phyloP scores from a whole-genome alignment of 1,139 yeast genomes.

The Protomyces macrosporus region DNA sequence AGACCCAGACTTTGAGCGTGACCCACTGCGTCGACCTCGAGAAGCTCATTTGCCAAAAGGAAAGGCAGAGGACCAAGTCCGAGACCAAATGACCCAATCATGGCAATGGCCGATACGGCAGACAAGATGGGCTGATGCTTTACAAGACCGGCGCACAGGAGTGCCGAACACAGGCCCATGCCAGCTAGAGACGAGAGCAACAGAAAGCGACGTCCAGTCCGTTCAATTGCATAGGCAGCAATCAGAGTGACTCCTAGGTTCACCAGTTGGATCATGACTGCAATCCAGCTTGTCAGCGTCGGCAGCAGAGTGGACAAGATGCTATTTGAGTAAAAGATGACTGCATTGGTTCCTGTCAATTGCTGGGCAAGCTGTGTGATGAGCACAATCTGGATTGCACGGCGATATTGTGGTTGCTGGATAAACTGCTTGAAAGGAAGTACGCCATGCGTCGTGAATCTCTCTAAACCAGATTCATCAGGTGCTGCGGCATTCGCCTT shows the following conservation, averaged over 20 bases:
- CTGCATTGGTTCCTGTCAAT: conserved; percentile 85
- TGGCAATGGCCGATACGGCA: conserved; percentile 61
- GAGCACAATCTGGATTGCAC: conserved; percentile 61
- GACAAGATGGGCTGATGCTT: conserved; percentile 49
- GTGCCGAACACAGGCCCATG: conserved; percentile 63
- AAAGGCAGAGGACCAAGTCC: conserved; percentile 97
- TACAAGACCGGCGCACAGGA: conserved; percentile 55
- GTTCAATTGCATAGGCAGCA: conserved; percentile 69
- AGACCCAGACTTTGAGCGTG: conserved; percentile 91
- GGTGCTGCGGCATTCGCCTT: neutral
- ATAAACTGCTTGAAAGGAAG: conserved; percentile 44
- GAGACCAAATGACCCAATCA: conserved; percentile 77
- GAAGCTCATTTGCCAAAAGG: conserved; percentile 78
- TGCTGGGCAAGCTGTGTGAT: conserved; percentile 83
- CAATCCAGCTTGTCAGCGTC: conserved; percentile 38
- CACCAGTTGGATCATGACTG: conserved; percentile 54
- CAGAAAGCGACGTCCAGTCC: conserved; percentile 69
- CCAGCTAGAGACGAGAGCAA: conserved; percentile 57
- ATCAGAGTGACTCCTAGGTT: conserved; percentile 67
- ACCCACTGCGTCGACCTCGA: conserved; percentile 73
- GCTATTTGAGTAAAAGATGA: conserved; percentile 56
- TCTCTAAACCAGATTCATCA: neutral
- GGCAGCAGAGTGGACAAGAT: conserved; percentile 12
- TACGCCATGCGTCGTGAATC: neutral
- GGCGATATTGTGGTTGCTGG: conserved; percentile 48